Percentiles rank a stretch among this genome's conserved stretches.
phyloP scores from a whole-genome alignment of 179 eudicot species.

The Gypsophila paniculata region DNA sequence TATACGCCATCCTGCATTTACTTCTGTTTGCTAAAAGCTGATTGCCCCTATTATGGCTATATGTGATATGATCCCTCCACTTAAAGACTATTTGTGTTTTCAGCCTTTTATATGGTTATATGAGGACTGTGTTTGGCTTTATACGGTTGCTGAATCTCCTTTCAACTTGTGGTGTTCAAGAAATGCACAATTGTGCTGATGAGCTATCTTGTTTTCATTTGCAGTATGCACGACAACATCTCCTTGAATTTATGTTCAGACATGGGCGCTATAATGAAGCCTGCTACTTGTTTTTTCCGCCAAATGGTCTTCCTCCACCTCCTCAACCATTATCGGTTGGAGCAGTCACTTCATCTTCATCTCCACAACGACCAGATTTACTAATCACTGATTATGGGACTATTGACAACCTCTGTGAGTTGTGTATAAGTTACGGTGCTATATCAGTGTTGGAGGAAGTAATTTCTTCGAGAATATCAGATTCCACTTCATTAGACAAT shows the following conservation, averaged over 20 bases:
- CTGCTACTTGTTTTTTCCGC: conserved; percentile 79
- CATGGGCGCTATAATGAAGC: conserved; percentile 92
- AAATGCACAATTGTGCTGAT: background rate
- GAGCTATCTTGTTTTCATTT: conserved; percentile 23
- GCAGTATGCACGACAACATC: conserved; percentile 86
- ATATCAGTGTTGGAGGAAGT: conserved; percentile 87
- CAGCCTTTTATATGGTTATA: background rate
- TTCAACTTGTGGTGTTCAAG: conserved; percentile 1
- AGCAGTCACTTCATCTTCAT: conserved; percentile 61
- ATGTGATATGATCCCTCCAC: background rate
- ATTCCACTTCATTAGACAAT: conserved; percentile 40
- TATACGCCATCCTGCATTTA: too few relatives aligned
- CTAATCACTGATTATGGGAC: conserved; percentile 90
- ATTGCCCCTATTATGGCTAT: background rate
- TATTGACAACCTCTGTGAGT: conserved; percentile 75
- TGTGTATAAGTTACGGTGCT: conserved; percentile 79
- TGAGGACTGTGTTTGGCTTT: background rate
- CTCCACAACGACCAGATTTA: conserved; percentile 86
- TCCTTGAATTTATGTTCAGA: conserved; percentile 87
- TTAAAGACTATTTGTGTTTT: background rate
- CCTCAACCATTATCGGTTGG: conserved; percentile 67
- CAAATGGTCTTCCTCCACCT: conserved; percentile 64
- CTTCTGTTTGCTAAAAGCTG: background rate
- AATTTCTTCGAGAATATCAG: conserved; percentile 56
- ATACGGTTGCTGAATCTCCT: background rate